Percentiles rank a stretch among this genome's conserved stretches.
Evolutionary conservation across 441 rosid species (phyloP).

Genomic region (Corymbia calophylla): DNA sequence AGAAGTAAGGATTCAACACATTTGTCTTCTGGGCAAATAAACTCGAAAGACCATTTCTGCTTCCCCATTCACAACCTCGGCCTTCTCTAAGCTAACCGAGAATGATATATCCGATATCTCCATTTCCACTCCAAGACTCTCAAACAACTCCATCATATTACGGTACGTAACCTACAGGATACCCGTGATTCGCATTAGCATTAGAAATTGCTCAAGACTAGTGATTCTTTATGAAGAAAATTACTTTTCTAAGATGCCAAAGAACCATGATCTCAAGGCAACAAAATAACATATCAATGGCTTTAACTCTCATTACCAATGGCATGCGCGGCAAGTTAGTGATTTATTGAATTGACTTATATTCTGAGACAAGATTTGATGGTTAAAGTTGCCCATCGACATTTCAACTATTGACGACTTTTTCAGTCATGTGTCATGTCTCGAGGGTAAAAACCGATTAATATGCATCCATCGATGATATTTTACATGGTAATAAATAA

Average conservation of each 20-base stretch:
- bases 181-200: not conserved
- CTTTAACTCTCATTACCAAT: too few species aligned
- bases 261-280: not conserved
- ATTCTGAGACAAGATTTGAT: too few species aligned
- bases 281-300: not conserved
- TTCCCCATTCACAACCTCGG: conserved; percentile 88
- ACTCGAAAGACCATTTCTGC: conserved; percentile 64
- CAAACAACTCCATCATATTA: conserved; percentile 84
- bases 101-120: conserved; percentile 85
- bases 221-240: not conserved
- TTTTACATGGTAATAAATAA: too few species aligned
- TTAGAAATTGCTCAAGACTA: not conserved
- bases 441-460: not conserved
- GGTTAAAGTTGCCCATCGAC: not conserved
- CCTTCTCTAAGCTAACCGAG: conserved; percentile 81
- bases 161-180: conserved; percentile 70
- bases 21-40: conserved; percentile 81
- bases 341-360: too few species aligned
- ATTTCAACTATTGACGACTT: not conserved
- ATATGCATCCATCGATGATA: not conserved
- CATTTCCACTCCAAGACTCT: conserved; percentile 78
- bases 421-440: not conserved
- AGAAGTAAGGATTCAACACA: conserved; percentile 58
- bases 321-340: not conserved
- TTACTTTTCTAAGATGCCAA: not conserved